Base-by-base conservation (phyloP, 1,284 basidiomycete genomes). In the Pyrrhoderma lamaoense region DNA sequence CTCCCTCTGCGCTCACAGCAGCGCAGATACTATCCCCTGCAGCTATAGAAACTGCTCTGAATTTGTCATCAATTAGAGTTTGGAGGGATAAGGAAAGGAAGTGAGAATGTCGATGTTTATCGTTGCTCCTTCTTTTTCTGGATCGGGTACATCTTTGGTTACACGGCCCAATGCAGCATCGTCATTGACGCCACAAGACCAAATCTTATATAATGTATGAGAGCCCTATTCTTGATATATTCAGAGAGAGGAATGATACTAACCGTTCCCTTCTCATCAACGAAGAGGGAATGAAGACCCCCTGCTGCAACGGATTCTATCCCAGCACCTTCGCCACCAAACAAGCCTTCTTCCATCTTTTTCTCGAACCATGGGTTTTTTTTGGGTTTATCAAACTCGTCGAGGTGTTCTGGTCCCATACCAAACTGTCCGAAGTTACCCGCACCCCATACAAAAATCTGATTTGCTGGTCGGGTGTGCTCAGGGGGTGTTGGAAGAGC, bases 121-220 rank as follows among this genome's bases (percentile, higher is more conserved):
- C 54, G 74, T 75, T 43, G 74, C 64, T 8, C 69, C 76, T 5
- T 79, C 75, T 46, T 82, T 76, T 21, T 78, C 70, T 42, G 82
- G 80, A 62, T 91, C 80, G 8, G 82, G 77, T 36, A 88, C 74
- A 51, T 85, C 77, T 47, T 75, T 71, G 1, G 90, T 93, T 54
- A 79, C 66, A 53, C 92, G 80, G n/a, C 94, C 93, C 22, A 97
- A 77, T 37, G 90, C 88, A 48, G 89, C 93, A 60, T 92, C 87
- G 64, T 97, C 93, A 65, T 97, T 96, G 57, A 91, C 84, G 43
- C 93, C 93, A 69, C 87, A 93, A 8, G 88, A 85, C 80, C 87
- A 89, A 19, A 90, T 71, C 89, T 90, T 61, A 39, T 37, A 39
- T 40, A 50, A 44, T 35, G 40, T 45, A 39, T 40, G 31, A 16